Conservation (phyloP, 768 basidiomycete species). For the Russula compacta region DNA sequence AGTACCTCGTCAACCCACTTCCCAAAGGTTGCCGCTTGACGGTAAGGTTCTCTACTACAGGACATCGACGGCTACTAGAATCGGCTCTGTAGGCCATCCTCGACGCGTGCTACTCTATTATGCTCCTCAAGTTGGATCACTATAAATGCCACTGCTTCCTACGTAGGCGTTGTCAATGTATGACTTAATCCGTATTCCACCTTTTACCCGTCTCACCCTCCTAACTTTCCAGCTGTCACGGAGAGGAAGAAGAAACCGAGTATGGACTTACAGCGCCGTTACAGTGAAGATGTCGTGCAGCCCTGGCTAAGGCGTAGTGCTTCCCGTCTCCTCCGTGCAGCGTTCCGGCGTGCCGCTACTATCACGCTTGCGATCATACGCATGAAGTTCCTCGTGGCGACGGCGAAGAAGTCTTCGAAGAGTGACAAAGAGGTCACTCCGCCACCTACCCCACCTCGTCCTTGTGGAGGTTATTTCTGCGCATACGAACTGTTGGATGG, state of each 20-base stretch:
- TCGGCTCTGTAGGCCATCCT: slow-evolving; percentile 15
- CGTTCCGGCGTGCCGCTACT: neutral
- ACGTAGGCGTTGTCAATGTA: neutral
- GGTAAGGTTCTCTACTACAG: neutral
- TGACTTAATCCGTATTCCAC: neutral
- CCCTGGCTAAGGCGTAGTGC: neutral
- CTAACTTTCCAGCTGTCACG: neutral
- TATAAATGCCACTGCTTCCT: slow-evolving; percentile 14
- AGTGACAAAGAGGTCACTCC: no score
- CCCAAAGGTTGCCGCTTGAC: slow-evolving; percentile 16
- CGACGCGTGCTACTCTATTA: slow-evolving; percentile 20
- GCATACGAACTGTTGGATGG: neutral
- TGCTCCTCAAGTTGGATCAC: slow-evolving; percentile 20
- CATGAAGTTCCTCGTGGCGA: neutral
- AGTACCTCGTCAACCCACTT: slow-evolving; percentile 16
- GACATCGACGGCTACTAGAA: neutral
- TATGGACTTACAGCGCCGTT: neutral
- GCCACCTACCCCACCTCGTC: neutral
- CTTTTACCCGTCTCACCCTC: neutral
- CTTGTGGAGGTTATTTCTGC: neutral
- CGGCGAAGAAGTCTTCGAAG: neutral
- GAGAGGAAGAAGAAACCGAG: neutral
- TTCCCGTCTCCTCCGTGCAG: neutral
- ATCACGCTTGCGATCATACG: neutral
- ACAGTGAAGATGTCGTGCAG: neutral